Evolutionary conservation across 176 grass and related monocot species (phyloP).

Genomic region (Zoysia japonica): DNA sequence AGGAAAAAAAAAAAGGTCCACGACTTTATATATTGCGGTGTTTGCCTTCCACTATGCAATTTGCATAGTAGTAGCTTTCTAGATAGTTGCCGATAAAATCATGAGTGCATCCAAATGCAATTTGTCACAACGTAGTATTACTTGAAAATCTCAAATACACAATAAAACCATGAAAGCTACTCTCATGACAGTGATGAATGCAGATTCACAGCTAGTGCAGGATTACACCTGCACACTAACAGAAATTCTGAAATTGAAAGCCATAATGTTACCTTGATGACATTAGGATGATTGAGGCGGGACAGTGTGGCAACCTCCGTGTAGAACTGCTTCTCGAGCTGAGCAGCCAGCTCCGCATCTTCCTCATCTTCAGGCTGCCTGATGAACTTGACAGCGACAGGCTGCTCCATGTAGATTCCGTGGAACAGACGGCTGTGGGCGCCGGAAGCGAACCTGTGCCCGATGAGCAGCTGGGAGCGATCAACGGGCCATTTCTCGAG

Average conservation of each 20-base stretch:
- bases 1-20: too few species aligned
- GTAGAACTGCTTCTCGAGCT: conserved; percentile 85
- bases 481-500: conserved; percentile 60
- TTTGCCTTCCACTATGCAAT: too few species aligned
- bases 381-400: conserved; percentile 83
- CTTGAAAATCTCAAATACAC: not conserved
- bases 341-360: conserved; percentile 58
- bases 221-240: not conserved
- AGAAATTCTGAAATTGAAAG: not conserved
- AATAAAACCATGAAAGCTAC: not conserved
- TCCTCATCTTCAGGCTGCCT: conserved; percentile 59
- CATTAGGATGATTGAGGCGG: conserved; percentile 70
- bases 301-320: conserved; percentile 71
- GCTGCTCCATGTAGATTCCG: conserved; percentile 67
- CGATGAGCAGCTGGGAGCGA: conserved; percentile 69
- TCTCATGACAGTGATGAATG: not conserved
- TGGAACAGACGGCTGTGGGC: conserved; percentile 74
- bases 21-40: too few species aligned
- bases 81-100: not conserved
- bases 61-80: too few species aligned
- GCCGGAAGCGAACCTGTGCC: conserved; percentile 65
- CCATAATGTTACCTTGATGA: conserved; percentile 75
- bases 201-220: conserved; percentile 20
- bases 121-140: conserved; percentile 5
- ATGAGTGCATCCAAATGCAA: conserved; percentile 9